Evolutionary conservation across 441 rosid genomes (phyloP).

Genomic region (Macaranga tanarius): DNA sequence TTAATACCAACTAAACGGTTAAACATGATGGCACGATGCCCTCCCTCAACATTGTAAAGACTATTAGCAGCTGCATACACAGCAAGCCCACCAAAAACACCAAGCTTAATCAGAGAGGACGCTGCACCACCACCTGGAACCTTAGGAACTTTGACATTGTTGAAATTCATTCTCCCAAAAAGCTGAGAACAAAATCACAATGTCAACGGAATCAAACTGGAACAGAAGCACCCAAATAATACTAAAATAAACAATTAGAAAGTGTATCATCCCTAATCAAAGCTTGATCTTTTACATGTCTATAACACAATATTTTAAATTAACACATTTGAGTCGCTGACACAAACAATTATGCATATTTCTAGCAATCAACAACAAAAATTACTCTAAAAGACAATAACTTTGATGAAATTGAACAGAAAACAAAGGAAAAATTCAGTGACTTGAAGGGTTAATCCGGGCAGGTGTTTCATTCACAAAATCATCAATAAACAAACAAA

Average conservation of each 20-base stretch:
- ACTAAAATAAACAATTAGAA: not conserved
- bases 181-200: not conserved
- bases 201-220: not conserved
- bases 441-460: not conserved
- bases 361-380: not conserved
- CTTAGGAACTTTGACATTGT: slow-evolving; percentile 70
- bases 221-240: not conserved
- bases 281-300: not conserved
- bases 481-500: not conserved
- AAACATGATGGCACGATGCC: slow-evolving; percentile 85
- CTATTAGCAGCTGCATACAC: slow-evolving; percentile 67
- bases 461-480: not conserved
- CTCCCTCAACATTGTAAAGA: slow-evolving; percentile 94
- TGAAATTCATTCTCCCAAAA: slow-evolving; percentile 57
- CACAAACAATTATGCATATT: not conserved
- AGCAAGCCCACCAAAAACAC: slow-evolving; percentile 67
- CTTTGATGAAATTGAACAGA: not conserved
- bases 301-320: not conserved
- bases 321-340: not conserved
- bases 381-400: not conserved
- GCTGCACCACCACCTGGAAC: slow-evolving; percentile 70
- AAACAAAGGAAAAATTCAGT: not conserved
- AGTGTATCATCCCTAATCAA: not conserved
- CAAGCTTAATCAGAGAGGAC: slow-evolving; percentile 62
- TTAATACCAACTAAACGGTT: slow-evolving; percentile 74